These are phyloP conservation scores for Amyloporia xantha DNA, from an alignment of 768 basidiomycete species.

Conservation along the genomic window DNA sequence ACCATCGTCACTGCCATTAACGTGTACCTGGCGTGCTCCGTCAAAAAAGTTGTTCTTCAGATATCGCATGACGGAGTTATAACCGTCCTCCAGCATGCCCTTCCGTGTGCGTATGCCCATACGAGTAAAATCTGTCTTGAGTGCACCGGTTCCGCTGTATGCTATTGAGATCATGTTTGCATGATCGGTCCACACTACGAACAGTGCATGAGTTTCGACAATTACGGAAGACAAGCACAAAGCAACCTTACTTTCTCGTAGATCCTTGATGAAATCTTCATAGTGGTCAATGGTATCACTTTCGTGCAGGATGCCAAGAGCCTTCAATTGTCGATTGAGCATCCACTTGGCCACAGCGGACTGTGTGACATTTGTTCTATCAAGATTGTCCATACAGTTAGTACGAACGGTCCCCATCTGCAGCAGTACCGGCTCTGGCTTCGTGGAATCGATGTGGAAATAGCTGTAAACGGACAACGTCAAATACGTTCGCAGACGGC, in stretches of 20 bases:
- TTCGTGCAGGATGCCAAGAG: constrained; percentile 62
- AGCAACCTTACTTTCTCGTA: constrained; percentile 86
- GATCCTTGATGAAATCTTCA: constrained; percentile 69
- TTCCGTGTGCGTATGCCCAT: constrained; percentile 83
- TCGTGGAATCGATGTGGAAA: constrained; percentile 59
- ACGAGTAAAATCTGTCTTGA: constrained; percentile 95
- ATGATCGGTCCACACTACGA: constrained; percentile 93
- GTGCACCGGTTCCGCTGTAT: constrained; percentile 90
- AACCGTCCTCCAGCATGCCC: constrained; percentile 78
- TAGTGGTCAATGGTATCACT: constrained; percentile 79
- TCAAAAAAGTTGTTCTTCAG: constrained; percentile 97
- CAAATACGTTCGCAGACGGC: too few species aligned
- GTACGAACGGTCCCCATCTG: constrained; percentile 83
- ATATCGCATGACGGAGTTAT: constrained; percentile 80
- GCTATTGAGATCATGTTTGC: constrained; percentile 86
- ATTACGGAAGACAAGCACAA: constrained; percentile 4
- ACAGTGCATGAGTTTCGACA: neutral
- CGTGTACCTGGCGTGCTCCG: constrained; percentile 73
- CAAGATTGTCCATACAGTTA: constrained; percentile 97
- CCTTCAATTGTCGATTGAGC: constrained; percentile 69
- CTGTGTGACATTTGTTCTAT: constrained; percentile 96
- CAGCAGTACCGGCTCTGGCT: constrained; percentile 39
- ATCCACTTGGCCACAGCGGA: constrained; percentile 84
- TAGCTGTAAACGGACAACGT: constrained; percentile 42
- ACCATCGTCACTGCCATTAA: neutral